Base-by-base conservation (phyloP, 371 early-diverging fungal species). In the Syncephalastrum monosporum region DNA sequence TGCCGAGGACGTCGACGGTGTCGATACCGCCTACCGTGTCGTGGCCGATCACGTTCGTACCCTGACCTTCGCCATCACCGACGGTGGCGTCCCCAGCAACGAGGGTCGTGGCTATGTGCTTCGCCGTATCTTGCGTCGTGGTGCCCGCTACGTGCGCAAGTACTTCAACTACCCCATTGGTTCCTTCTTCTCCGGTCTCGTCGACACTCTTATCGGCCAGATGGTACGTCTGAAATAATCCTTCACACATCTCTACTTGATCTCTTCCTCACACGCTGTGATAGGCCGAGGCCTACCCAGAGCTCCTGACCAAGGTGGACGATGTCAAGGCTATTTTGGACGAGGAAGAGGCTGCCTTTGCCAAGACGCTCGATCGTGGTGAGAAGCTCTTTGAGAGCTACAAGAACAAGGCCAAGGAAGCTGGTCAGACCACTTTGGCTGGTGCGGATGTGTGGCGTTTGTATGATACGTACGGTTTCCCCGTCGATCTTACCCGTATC, bases 381-480 rank as follows among this genome's bases (percentile, higher is more conserved):
- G 94, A 97, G 73, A 88, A 86, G 69, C 83, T 97, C 53, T 98
- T 99, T 67, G 94, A 93, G 56, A 83, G 81, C 43, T 90, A 89
- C 64, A 75, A 93, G 52, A 75, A 85, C 43, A 88, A 91, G 74
- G 80, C 93, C 59, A 74, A 84, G 59, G 74, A 83, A 42, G 63
- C 83, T 47, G 79, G 79, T 15, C 56, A 74, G 42, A 84, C 63
- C 14, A 71, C 78, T n/a, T 74, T 99, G 47, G 81, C 85, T 38
- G 99, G 98, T 49, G 86, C 86, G 42, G 94, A 96, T 75, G 98
- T 94, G 19, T 99, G 98, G 96, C 85, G 95, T 23, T 81, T 99
- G 65, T 99, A 99, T 67, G 99, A 99, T 74, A 99, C 99, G 15
- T 99, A 94, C 73, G 99, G 99, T 51, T 99, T 99, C 90, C 99